Base-by-base conservation (phyloP, 2,329 filamentous ascomycete species). In the Clathrospora elynae region DNA sequence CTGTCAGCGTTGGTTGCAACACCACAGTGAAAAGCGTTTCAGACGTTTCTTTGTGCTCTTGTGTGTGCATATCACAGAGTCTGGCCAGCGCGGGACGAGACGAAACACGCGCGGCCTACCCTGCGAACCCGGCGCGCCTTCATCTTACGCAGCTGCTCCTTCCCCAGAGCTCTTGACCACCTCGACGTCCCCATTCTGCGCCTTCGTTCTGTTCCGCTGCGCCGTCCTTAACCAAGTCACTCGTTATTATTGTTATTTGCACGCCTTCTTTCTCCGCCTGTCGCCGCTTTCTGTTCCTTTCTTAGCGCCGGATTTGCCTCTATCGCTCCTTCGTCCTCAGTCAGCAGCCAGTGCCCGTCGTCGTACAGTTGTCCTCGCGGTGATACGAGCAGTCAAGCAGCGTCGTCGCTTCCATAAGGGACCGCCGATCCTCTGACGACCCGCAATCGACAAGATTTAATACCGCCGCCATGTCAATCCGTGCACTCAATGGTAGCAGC, bases 51-150 rank as follows among this genome's bases (percentile, higher is more conserved):
- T 38, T 30, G 34, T 43, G 19, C 37, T 39, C 39, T 33, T 29
- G 33, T 43, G 43, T 30, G 46, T 45, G 52, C 52, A 53, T 43
- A 44, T 33, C 31, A 31, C 49, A 49, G 38, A 29, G 23, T 31
- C 50, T 41, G 53, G 53, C 50, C 50, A 45, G 32, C 32, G 50
- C 53, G 45, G 39, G 26, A 35, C 18, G 20, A 47, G 45, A 49
- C 53, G 53, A 56, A 56, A 56, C 52, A 52, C 49, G 49, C 44
- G 49, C 38, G 49, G 51, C 50, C 28, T 35, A 9, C 23, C 20
- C 29, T 42, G 32, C 36, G 39, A 48, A 31, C 49, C 48, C 18
- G 33, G 13, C 37, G 17, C 34, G 40, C 48, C 37, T 49, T 45
- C 47, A 39, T 38, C 49, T 47, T 34, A 51, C 32, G 18, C 41